Evolutionary conservation across 2,329 filamentous ascomycete species (phyloP).

Genomic region (Diaporthe sp.): DNA sequence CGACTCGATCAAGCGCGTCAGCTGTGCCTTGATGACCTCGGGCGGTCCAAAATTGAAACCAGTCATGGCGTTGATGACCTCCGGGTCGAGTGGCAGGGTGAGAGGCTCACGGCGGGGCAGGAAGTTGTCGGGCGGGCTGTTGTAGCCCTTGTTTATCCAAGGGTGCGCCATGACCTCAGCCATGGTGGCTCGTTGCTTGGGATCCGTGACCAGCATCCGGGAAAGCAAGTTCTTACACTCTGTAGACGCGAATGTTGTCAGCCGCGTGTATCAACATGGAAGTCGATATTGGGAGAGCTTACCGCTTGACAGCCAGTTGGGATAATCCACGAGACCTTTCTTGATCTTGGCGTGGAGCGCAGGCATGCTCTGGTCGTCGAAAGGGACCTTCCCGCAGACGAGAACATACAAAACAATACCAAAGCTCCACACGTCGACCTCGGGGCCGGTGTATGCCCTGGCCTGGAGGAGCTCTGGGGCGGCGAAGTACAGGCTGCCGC

Average conservation of each 20-base stretch:
- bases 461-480: conserved; percentile 95
- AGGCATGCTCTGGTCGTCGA: conserved; percentile 99
- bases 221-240: conserved; percentile 95
- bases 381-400: conserved; percentile 97
- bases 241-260: conserved; percentile 53
- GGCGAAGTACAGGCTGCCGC: conserved; percentile 97
- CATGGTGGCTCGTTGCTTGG: conserved; percentile 86
- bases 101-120: conserved; percentile 87
- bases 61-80: conserved; percentile 93
- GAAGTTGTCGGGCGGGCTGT: conserved; percentile 88
- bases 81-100: conserved; percentile 84
- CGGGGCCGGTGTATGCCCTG: conserved; percentile 93
- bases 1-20: conserved; percentile 89
- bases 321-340: conserved; percentile 95
- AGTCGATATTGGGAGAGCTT: conserved; percentile 53
- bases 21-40: conserved; percentile 84
- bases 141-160: conserved; percentile 96
- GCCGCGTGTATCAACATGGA: neutral
- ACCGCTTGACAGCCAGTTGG: conserved; percentile 92
- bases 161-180: conserved; percentile 94
- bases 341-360: conserved; percentile 99
- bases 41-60: conserved; percentile 96
- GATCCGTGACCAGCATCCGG: conserved; percentile 96
- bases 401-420: conserved; percentile 97
- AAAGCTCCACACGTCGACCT: conserved; percentile 99